phyloP scores from a whole-genome alignment of 176 grass and related monocot species.

The Bolboschoenus planiculmis region DNA sequence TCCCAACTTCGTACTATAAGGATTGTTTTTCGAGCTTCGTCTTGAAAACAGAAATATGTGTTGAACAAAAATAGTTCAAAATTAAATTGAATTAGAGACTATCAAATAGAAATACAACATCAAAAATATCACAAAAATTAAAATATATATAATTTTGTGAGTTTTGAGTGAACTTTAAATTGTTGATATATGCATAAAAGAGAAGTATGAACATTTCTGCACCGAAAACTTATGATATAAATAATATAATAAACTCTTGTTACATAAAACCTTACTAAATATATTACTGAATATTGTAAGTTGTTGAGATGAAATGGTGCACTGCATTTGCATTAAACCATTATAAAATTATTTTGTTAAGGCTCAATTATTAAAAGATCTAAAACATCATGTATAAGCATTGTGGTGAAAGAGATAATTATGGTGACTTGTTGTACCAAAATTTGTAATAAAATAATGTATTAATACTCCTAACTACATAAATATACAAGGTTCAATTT shows the following conservation, averaged over 20 bases:
- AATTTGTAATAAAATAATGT: background rate
- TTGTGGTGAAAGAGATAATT: background rate
- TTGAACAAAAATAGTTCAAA: background rate
- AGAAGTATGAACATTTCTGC: background rate
- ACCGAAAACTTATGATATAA: background rate
- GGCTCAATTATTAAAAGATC: background rate
- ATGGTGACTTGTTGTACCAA: background rate
- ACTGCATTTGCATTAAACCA: background rate
- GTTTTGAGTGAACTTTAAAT: background rate
- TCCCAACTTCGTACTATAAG: too few species aligned
- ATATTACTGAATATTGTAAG: background rate
- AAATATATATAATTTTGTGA: too few species aligned
- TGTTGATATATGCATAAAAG: background rate
- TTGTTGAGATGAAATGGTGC: background rate
- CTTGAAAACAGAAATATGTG: too few species aligned
- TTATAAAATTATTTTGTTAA: background rate
- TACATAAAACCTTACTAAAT: background rate
- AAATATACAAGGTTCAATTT: background rate
- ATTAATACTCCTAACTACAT: background rate
- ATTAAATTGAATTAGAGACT: background rate
- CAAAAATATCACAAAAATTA: background rate
- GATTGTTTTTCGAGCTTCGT: too few species aligned
- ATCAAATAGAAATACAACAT: background rate
- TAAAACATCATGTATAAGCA: background rate
- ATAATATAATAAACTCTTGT: too few species aligned